phyloP scores from a whole-genome alignment of 495 filamentous ascomycete genomes.

The Hypoxylon rickii region DNA sequence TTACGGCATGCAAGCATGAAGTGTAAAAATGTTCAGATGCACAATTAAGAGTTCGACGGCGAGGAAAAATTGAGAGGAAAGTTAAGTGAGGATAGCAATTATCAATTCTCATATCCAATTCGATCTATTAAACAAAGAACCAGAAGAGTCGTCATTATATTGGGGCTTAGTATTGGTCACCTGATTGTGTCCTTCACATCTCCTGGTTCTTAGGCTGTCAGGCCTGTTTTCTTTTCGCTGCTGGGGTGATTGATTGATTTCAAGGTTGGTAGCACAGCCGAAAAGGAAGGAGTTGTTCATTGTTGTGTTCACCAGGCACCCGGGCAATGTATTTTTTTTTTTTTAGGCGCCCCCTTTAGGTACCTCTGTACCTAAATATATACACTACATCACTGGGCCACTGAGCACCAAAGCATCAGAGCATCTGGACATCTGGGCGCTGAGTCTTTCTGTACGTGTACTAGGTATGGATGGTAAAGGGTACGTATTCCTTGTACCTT shows the following conservation, averaged over 20 bases:
- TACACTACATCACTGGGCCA: too few relatives aligned
- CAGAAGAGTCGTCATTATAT: neutral
- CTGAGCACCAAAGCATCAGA: too few relatives aligned
- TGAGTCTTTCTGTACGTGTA: too few relatives aligned
- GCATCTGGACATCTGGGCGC: too few relatives aligned
- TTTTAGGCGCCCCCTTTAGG: slow-evolving; percentile 1
- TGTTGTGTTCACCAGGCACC: too few relatives aligned
- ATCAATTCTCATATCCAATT: too few relatives aligned
- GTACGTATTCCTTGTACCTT: neutral
- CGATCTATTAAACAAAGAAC: neutral
- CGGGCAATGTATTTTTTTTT: too few relatives aligned
- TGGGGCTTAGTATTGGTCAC: neutral
- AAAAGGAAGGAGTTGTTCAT: neutral
- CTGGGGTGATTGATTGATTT: too few relatives aligned
- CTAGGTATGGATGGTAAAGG: neutral
- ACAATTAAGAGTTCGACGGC: too few relatives aligned
- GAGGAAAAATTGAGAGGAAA: too few relatives aligned
- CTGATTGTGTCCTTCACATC: neutral
- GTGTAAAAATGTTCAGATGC: too few relatives aligned
- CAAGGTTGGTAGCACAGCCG: neutral
- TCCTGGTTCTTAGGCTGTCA: neutral
- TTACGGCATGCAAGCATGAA: neutral
- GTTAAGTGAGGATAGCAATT: too few relatives aligned
- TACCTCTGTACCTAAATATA: slow-evolving; percentile 9
- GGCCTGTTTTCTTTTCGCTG: neutral